These are phyloP conservation scores for Theileria sp. DNA, from an alignment of 169 alveolate genomes.

Conservation along the genomic window DNA sequence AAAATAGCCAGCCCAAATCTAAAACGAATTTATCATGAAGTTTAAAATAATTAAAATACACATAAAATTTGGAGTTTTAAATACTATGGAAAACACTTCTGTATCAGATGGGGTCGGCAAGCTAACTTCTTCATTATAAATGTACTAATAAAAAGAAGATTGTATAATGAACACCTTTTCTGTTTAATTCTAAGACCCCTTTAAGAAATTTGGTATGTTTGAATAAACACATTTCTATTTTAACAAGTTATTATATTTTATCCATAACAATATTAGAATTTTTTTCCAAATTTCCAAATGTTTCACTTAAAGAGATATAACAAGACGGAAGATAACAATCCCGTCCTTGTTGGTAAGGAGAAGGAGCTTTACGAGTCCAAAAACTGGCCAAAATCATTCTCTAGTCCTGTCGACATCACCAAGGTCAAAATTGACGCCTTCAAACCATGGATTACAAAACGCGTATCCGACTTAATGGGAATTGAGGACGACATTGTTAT, in stretches of 20 bases:
- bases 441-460: slow-evolving; percentile 71
- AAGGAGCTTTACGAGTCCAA: slow-evolving; percentile 72
- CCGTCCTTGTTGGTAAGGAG: slow-evolving; percentile 75
- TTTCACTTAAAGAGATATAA: not conserved
- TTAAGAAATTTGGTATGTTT: not conserved
- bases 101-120: not conserved
- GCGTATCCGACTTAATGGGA: slow-evolving; percentile 77
- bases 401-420: slow-evolving; percentile 64
- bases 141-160: not conserved
- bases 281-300: not conserved
- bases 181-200: not conserved
- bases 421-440: slow-evolving; percentile 71
- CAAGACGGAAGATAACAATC: slow-evolving; percentile 68
- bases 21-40: not conserved
- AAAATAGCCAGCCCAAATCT: not conserved
- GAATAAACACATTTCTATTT: not conserved
- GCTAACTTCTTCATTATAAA: not conserved
- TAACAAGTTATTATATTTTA: not conserved
- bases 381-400: slow-evolving; percentile 73
- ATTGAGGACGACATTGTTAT: slow-evolving; percentile 75
- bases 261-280: not conserved
- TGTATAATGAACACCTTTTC: not conserved
- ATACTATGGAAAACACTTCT: not conserved
- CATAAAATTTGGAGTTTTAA: not conserved
- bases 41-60: too few species aligned